A percentile compares a stretch with the other conserved stretches of the same genome.
Conservation (phyloP, 2,329 filamentous ascomycete species). For the Ceratocystis colombiana region DNA sequence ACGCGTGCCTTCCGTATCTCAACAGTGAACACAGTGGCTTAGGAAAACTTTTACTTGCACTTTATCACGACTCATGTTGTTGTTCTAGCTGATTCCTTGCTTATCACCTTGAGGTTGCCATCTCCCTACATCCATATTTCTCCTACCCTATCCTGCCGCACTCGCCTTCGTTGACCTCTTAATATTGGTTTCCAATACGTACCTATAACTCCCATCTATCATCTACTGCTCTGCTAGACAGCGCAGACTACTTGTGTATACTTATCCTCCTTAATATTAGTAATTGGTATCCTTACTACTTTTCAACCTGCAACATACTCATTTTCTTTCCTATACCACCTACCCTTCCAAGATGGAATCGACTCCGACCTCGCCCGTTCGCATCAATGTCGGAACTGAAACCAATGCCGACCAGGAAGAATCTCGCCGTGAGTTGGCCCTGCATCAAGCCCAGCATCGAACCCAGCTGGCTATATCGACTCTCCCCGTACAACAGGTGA, state of each 20-base stretch:
- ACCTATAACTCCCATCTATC: background rate
- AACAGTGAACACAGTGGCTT: constrained; percentile 6
- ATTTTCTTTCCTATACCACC: background rate
- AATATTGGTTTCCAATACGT: no score
- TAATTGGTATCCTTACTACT: background rate
- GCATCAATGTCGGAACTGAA: background rate
- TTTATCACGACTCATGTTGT: background rate
- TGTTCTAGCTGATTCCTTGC: background rate
- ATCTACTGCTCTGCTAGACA: background rate
- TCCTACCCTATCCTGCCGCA: background rate
- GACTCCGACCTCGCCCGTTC: background rate
- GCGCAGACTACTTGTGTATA: background rate
- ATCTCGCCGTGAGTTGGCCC: background rate
- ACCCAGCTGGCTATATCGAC: background rate
- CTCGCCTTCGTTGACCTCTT: background rate
- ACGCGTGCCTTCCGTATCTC: background rate
- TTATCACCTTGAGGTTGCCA: background rate
- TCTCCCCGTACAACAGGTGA: background rate
- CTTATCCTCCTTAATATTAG: background rate
- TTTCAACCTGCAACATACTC: background rate
- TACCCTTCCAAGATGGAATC: background rate
- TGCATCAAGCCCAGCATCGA: background rate
- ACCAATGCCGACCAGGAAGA: background rate
- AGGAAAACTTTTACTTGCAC: background rate
- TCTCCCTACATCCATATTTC: background rate